phyloP scores from a whole-genome alignment of 2,329 filamentous ascomycete genomes.

The Teratosphaeria gauchensis region DNA sequence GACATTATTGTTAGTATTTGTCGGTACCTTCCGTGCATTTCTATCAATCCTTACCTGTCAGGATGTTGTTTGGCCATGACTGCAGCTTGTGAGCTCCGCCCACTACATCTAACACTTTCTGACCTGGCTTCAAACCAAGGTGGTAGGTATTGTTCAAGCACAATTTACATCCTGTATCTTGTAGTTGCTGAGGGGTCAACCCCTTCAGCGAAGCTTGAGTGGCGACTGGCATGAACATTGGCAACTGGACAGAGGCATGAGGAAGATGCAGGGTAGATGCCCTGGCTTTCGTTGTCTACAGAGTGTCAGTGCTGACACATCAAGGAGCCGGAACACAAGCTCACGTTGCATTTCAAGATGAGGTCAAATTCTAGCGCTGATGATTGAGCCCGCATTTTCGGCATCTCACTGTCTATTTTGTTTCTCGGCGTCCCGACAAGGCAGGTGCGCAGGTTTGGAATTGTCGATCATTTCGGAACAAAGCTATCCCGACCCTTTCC shows the following conservation, averaged over 20 bases:
- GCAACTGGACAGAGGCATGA: constrained; percentile 81
- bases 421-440: not conserved
- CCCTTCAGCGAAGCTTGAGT: constrained; percentile 95
- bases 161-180: constrained; percentile 76
- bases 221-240: constrained; percentile 97
- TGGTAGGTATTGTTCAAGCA: constrained; percentile 99
- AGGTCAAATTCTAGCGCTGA: constrained; percentile 70
- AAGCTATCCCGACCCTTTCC: not conserved
- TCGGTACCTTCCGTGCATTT: not conserved
- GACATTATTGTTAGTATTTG: constrained; percentile 1
- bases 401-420: not conserved
- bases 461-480: not conserved
- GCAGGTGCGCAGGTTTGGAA: not conserved
- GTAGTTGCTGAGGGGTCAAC: constrained; percentile 81
- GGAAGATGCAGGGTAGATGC: constrained; percentile 80
- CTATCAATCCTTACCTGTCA: constrained; percentile 50
- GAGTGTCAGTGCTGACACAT: constrained; percentile 3
- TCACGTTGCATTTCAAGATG: constrained; percentile 68
- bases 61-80: constrained; percentile 88
- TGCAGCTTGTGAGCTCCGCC: constrained; percentile 92
- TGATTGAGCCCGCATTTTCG: constrained; percentile 12
- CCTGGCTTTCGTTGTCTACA: constrained; percentile 82
- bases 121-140: constrained; percentile 86
- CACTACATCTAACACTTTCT: constrained; percentile 74
- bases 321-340: constrained; percentile 18